Percentiles rank a stretch among this genome's conserved stretches.
phyloP scores from a whole-genome alignment of 2,329 filamentous ascomycete genomes.

The Trichoderma sp. region DNA sequence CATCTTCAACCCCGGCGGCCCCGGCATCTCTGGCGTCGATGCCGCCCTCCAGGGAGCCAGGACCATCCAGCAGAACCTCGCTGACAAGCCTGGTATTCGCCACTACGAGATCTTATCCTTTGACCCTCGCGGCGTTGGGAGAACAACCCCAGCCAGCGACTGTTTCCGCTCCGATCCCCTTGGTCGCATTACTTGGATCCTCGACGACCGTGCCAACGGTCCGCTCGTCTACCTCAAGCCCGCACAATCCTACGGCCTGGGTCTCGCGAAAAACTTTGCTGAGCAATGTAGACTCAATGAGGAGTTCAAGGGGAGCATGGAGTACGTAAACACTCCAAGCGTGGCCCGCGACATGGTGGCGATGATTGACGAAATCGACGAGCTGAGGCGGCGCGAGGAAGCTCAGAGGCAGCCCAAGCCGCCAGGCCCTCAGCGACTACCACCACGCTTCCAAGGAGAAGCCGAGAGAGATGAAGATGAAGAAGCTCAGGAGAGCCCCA shows the following conservation, averaged over 20 bases:
- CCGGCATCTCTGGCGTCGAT: constrained; percentile 42
- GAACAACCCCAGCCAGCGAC: constrained; percentile 39
- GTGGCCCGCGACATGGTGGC: constrained; percentile 46
- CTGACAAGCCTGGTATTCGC: constrained; percentile 30
- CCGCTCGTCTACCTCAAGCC: constrained; percentile 23
- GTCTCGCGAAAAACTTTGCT: constrained; percentile 30
- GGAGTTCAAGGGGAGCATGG: constrained; percentile 33
- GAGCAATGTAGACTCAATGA: constrained; percentile 24
- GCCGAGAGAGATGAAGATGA: neutral
- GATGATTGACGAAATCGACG: constrained; percentile 42
- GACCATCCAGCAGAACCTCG: constrained; percentile 29
- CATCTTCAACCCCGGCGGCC: constrained; percentile 47
- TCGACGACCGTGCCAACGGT: constrained; percentile 35
- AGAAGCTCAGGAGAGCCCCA: neutral
- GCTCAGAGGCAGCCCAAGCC: neutral
- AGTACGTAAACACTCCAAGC: constrained; percentile 39
- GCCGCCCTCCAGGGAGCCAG: constrained; percentile 25
- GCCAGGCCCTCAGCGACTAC: neutral
- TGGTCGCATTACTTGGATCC: constrained; percentile 31
- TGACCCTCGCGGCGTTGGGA: constrained; percentile 44
- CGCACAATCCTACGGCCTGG: constrained; percentile 21
- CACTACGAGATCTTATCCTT: constrained; percentile 46
- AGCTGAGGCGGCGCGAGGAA: constrained; percentile 27
- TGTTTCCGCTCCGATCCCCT: constrained; percentile 38
- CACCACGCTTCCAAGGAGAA: neutral